Base-by-base conservation (phyloP, 163 green algal genomes). In the Coccomyxa subellipsoidea region DNA sequence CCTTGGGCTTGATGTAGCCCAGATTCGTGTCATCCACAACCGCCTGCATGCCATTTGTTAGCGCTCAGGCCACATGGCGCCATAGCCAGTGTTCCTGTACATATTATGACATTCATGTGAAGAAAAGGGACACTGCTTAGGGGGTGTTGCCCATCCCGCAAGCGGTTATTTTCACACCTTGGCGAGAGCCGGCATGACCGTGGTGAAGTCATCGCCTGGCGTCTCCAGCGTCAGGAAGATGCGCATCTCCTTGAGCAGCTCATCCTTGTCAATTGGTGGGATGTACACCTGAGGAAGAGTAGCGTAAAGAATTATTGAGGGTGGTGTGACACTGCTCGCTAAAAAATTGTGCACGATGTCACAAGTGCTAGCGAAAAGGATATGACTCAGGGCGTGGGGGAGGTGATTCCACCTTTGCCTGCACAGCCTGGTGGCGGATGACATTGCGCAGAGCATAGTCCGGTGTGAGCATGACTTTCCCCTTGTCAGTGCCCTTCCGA, bases 1-100 rank as follows among this genome's bases (percentile, higher is more conserved):
- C 38, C 23, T 12, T 40, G 0, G 35, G 71, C 40, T 71, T 72
- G n/a, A 85, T 53, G 31, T 85, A 85, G 81, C 81, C 59, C 34
- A 85, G 81, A 54, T 66, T 78, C 39, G 75, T 73, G 37, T 85
- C 81, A 54, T 85, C 81, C 78, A 85, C 78, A 27, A 81, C n/a
- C n/a, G 81, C 81, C 53, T 84, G 71, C 32, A 76, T 36, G 27
- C 2, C 31, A 6, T n/a, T 23, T 8, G 47, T 12, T n/a, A 59
- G 47, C 47, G 47, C 47, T 59, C 47, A 59, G 47, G 47, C 47
- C 47, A 59, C 23, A 18, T 59, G 47, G n/a, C n/a, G n/a, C n/a
- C n/a, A n/a, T n/a, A n/a, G n/a, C n/a, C n/a, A n/a, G n/a, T n/a
- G n/a, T n/a, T n/a, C n/a, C n/a, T n/a, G n/a, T n/a, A n/a, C n/a